These are phyloP conservation scores for Mycena haematopus DNA, from an alignment of 768 basidiomycete species.

Conservation along the genomic window DNA sequence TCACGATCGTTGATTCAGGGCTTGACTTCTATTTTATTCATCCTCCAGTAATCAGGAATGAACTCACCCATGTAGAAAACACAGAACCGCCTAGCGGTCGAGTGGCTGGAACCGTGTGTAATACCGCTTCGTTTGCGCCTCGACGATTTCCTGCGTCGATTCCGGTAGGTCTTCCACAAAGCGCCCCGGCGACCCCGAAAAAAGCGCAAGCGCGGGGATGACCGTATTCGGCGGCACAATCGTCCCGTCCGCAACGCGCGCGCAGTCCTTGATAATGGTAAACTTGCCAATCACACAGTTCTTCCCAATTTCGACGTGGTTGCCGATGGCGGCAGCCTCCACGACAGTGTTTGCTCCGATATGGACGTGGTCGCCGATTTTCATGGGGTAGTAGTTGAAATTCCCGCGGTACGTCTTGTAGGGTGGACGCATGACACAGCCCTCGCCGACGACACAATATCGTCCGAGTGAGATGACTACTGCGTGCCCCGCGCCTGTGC, in stretches of 20 bases:
- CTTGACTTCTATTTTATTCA: constrained; percentile 37
- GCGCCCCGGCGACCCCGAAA: constrained; percentile 87
- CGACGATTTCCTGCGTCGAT: constrained; percentile 91
- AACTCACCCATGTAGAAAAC: constrained; percentile 10
- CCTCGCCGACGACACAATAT: constrained; percentile 92
- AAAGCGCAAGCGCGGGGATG: constrained; percentile 85
- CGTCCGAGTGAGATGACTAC: constrained; percentile 93
- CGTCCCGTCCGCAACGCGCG: constrained; percentile 86
- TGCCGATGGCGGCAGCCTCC: constrained; percentile 95
- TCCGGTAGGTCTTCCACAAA: constrained; percentile 89
- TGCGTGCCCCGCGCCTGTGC: constrained; percentile 90
- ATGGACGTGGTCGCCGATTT: constrained; percentile 94
- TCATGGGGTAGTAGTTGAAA: constrained; percentile 98
- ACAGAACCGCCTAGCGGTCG: constrained; percentile 38
- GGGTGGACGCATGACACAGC: constrained; percentile 87
- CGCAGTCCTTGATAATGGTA: constrained; percentile 95
- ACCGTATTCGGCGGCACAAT: constrained; percentile 93
- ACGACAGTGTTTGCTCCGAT: constrained; percentile 89
- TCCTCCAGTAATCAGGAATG: constrained; percentile 8
- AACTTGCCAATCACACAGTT: constrained; percentile 98
- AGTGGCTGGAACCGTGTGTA: constrained; percentile 83
- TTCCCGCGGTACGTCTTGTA: constrained; percentile 90
- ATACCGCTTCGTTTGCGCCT: constrained; percentile 83
- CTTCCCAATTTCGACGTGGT: constrained; percentile 93
- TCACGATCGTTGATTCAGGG: constrained; percentile 33